Evolutionary conservation across 495 filamentous ascomycete species (phyloP).

Genomic region (Bombardia bombarda): DNA sequence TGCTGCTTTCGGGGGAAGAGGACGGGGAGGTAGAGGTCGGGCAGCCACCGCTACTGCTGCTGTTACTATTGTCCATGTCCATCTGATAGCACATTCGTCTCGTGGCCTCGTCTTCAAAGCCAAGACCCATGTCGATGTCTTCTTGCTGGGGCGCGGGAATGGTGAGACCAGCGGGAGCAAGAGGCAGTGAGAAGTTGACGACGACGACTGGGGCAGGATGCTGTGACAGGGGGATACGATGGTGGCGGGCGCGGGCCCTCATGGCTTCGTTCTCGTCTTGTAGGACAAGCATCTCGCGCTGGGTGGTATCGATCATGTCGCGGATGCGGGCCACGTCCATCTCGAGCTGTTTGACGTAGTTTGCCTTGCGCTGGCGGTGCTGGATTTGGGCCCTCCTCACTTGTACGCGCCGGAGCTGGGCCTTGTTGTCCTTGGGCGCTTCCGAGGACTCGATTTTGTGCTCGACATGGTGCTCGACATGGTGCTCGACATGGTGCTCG

Average conservation of each 20-base stretch:
- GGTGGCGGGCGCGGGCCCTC: no score
- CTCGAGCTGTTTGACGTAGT: constrained; percentile 44
- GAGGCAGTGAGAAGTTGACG: not conserved
- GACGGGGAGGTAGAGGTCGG: constrained; percentile 23
- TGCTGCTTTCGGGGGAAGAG: constrained; percentile 19
- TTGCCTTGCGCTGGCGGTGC: constrained; percentile 44
- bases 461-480: no score
- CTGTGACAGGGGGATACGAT: no score
- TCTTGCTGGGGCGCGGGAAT: not conserved
- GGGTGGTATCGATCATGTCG: constrained; percentile 31
- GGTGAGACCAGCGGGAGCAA: not conserved
- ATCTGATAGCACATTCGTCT: no score
- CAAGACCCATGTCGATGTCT: constrained; percentile 16
- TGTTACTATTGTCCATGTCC: no score
- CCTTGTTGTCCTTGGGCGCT: constrained; percentile 3
- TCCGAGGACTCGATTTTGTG: no score
- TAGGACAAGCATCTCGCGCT: constrained; percentile 22
- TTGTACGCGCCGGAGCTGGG: constrained; percentile 36
- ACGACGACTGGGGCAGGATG: not conserved
- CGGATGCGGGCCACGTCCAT: constrained; percentile 35
- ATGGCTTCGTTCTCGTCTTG: constrained; percentile 31
- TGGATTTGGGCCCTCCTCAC: constrained; percentile 44
- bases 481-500: no score
- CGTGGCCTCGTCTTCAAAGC: constrained; percentile 16
- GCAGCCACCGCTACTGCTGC: no score